Conservation (phyloP, 2,329 filamentous ascomycete species). For the Colletotrichum theobromicola region DNA sequence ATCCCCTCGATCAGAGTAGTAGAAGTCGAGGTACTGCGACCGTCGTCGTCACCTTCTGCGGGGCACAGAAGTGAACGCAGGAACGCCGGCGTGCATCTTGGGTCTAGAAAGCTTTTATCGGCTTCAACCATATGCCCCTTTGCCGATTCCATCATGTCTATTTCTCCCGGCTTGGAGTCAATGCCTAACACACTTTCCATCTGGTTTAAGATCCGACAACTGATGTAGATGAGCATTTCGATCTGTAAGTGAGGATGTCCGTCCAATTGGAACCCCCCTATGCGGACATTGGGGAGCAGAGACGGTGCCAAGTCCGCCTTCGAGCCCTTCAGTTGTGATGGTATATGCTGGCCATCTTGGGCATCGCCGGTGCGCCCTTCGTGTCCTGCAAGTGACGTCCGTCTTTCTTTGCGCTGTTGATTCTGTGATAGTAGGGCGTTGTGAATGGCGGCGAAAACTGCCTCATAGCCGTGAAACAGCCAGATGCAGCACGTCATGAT, state of each 20-base stretch:
- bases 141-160: fast-evolving
- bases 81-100: not conserved
- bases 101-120: not conserved
- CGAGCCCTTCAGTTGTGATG: not conserved
- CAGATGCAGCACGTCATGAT: not conserved
- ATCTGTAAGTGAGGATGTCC: not conserved
- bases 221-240: not conserved
- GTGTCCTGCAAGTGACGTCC: fast-evolving
- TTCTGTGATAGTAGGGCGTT: not conserved
- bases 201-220: not conserved
- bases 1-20: not conserved
- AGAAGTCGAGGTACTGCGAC: fast-evolving
- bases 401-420: not conserved
- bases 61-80: not conserved
- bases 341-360: fast-evolving
- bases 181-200: not conserved
- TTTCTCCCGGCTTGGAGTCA: fast-evolving
- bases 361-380: fast-evolving
- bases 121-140: fast-evolving
- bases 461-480: not conserved
- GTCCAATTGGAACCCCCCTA: not conserved
- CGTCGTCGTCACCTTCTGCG: not conserved
- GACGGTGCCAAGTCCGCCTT: fast-evolving
- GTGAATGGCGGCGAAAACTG: not conserved
- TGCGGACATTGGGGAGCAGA: not conserved